A percentile compares a stretch with the other conserved stretches of the same genome.
phyloP scores from a whole-genome alignment of 352 stramenopile genomes.

The Blastocystis sp. region DNA sequence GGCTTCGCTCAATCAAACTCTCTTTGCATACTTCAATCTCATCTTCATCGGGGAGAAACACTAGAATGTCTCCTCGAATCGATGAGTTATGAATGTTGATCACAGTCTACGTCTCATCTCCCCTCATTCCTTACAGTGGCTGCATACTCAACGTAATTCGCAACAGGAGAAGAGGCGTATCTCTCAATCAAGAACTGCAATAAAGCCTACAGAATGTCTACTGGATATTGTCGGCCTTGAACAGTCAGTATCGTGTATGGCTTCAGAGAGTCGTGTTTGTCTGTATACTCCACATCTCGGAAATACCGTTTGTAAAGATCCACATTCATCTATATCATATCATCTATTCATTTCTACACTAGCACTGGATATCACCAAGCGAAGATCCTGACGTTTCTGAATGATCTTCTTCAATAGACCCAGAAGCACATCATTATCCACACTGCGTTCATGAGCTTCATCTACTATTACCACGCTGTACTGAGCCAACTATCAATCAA shows the following conservation, averaged over 20 bases:
- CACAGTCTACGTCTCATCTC: slow-evolving; percentile 68
- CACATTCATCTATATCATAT: slow-evolving; percentile 68
- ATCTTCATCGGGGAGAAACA: slow-evolving; percentile 85
- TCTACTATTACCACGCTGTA: slow-evolving; percentile 77
- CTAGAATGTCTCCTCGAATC: slow-evolving; percentile 80
- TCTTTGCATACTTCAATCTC: slow-evolving; percentile 75
- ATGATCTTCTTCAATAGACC: slow-evolving; percentile 90
- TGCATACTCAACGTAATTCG: slow-evolving; percentile 70
- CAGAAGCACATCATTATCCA: slow-evolving; percentile 84
- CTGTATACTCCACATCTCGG: slow-evolving; percentile 28
- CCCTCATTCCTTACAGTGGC: neutral
- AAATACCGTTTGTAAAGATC: slow-evolving; percentile 49
- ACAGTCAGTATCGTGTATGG: slow-evolving; percentile 70
- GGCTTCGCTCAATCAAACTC: neutral
- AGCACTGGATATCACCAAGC: slow-evolving; percentile 74
- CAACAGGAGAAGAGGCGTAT: slow-evolving; percentile 69
- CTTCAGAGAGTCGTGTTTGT: slow-evolving; percentile 10
- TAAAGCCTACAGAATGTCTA: slow-evolving; percentile 76
- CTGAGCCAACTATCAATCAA: too few relatives aligned
- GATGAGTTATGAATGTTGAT: slow-evolving; percentile 68
- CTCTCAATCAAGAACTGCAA: neutral
- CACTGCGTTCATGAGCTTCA: slow-evolving; percentile 84
- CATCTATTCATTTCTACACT: slow-evolving; percentile 68
- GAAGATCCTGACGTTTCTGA: slow-evolving; percentile 75
- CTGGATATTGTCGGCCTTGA: slow-evolving; percentile 79